Conservation (phyloP, 345 rosid genomes). For the Pistacia integerrima region DNA sequence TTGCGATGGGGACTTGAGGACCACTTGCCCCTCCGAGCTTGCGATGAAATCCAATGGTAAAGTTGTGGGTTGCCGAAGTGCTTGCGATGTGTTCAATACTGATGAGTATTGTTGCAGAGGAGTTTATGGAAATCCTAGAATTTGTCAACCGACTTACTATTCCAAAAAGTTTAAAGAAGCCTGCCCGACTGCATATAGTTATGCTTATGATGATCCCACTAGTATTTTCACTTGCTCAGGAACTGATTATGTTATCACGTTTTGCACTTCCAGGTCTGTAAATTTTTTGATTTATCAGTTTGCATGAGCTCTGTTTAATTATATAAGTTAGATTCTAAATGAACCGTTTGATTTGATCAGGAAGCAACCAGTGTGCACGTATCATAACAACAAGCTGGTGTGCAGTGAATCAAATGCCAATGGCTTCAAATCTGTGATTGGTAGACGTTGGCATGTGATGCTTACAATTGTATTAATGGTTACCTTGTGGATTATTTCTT, state of each 20-base stretch:
- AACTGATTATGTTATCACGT: slow-evolving; percentile 70
- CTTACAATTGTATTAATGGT: slow-evolving; percentile 28
- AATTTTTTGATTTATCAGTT: neutral
- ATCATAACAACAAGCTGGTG: slow-evolving; percentile 60
- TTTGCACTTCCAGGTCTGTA: slow-evolving; percentile 65
- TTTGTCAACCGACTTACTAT: slow-evolving; percentile 71
- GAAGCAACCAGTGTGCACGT: slow-evolving; percentile 65
- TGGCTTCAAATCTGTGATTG: slow-evolving; percentile 33
- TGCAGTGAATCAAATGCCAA: slow-evolving; percentile 54
- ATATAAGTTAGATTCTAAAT: neutral
- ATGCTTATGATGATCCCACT: slow-evolving; percentile 86
- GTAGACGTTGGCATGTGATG: slow-evolving; percentile 40
- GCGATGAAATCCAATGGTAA: slow-evolving; percentile 59
- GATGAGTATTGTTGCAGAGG: slow-evolving; percentile 92
- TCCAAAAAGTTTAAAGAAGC: slow-evolving; percentile 78
- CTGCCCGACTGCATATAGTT: slow-evolving; percentile 84
- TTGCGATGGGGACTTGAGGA: slow-evolving; percentile 60
- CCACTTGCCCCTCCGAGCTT: slow-evolving; percentile 62
- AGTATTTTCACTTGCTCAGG: slow-evolving; percentile 76
- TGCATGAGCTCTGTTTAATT: too few relatives aligned
- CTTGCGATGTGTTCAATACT: slow-evolving; percentile 84
- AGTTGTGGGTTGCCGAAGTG: slow-evolving; percentile 72
- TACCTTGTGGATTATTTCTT: slow-evolving; percentile 18
- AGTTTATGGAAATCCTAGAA: slow-evolving; percentile 47
- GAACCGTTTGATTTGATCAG: slow-evolving; percentile 29